Base-by-base conservation (phyloP, 2,329 filamentous ascomycete species). In the Dissoconium aciculare region DNA sequence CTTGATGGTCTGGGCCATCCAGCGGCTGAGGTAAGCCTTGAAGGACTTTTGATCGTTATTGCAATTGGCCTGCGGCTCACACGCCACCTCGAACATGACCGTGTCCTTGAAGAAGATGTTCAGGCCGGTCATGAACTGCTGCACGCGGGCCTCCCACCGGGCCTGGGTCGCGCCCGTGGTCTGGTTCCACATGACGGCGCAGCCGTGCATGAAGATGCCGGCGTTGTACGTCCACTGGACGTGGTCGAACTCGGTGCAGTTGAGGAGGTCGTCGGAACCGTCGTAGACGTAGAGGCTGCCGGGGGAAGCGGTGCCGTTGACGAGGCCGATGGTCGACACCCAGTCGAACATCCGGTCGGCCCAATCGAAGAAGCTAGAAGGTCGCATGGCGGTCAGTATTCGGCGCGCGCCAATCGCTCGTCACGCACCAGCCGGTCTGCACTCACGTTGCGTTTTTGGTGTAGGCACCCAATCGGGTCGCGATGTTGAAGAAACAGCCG, bases 1-100 rank as follows among this genome's bases (percentile, higher is more conserved):
- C 41, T 74, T 66, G 1, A 62, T 63, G 4, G 69, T 62, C 3
- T 63, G 59, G 10, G 68, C 69, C 56, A 67, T 54, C 56, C 60
- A 63, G 35, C 60, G 56, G 3, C 43, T 41, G 10, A 80, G 59
- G 52, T 62, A 63, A 13, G 58, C 60, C 47, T 55, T 56, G 47
- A 55, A 56, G 23, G 56, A 59, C 14, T 56, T 52, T 39, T 63
- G 59, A 39, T 64, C 61, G 25, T 50, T 45, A 45, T 64, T 50
- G 46, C 61, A 64, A 29, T 55, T 54, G 24, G 50, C 40, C 12
- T 42, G 46, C 2, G 51, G 45, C 36, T 64, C 61, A 44, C 61
- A 64, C 11, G 54, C 43, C 5, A 62, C 56, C 39, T 66, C 60
- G 17, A 51, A 52, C 57, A 68, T 63, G 40, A 62, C 47, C 13